phyloP scores from a whole-genome alignment of 768 basidiomycete species.

The Mycena chlorophos region DNA sequence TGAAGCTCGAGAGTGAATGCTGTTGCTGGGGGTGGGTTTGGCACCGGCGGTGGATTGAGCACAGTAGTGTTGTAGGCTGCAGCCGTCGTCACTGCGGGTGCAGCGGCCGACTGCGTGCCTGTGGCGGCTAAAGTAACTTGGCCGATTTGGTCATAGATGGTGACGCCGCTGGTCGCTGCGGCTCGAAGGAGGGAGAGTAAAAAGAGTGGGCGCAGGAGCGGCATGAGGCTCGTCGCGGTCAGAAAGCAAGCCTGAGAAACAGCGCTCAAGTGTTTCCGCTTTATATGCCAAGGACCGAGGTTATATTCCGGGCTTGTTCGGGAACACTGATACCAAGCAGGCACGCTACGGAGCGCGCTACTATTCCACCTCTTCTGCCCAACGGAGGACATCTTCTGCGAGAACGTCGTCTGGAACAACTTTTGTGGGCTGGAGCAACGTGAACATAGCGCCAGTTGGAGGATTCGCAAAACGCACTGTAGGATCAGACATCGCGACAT shows the following conservation, averaged over 20 bases:
- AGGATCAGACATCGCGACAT: neutral
- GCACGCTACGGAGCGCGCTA: too few relatives aligned
- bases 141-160: slow-evolving; percentile 24
- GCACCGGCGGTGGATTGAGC: slow-evolving; percentile 29
- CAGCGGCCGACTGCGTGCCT: slow-evolving; percentile 22
- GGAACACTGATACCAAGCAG: too few relatives aligned
- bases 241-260: too few relatives aligned
- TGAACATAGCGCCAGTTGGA: neutral
- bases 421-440: neutral
- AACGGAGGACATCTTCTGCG: slow-evolving; percentile 24
- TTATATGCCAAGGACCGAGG: too few relatives aligned
- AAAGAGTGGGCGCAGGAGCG: too few relatives aligned
- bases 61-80: slow-evolving; percentile 33
- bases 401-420: slow-evolving; percentile 23
- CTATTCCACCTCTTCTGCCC: slow-evolving; percentile 32
- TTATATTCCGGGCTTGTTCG: too few relatives aligned
- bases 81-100: slow-evolving; percentile 23
- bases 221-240: too few relatives aligned
- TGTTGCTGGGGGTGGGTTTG: slow-evolving; percentile 23
- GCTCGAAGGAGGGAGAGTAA: too few relatives aligned
- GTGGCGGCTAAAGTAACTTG: slow-evolving; percentile 26
- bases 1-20: slow-evolving; percentile 27
- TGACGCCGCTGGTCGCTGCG: too few relatives aligned
- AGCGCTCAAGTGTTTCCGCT: too few relatives aligned
- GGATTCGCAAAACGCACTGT: neutral